Evolutionary conservation across 2,329 filamentous ascomycete genomes (phyloP).

Genomic region (Coccinonectria pachysandricola): DNA sequence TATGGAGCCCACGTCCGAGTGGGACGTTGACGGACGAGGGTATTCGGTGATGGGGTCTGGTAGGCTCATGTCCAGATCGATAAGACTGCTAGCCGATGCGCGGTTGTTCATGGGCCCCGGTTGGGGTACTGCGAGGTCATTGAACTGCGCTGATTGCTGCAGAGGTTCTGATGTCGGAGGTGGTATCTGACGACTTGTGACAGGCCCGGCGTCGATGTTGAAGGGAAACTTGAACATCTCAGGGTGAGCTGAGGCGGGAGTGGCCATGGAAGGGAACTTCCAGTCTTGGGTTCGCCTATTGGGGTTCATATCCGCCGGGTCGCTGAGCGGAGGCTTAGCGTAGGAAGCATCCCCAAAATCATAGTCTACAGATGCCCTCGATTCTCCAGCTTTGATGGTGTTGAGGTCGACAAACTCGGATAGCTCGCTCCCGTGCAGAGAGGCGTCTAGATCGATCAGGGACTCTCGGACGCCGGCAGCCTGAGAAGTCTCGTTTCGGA

Average conservation of each 20-base stretch:
- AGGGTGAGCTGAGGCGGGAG: constrained; percentile 41
- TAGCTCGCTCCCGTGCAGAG: constrained; percentile 43
- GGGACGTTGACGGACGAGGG: constrained; percentile 46
- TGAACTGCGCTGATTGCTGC: constrained; percentile 29
- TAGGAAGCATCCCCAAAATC: constrained; percentile 34
- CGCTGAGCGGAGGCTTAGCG: constrained; percentile 43
- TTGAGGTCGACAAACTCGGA: constrained; percentile 51
- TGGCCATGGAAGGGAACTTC: constrained; percentile 46
- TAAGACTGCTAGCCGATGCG: constrained; percentile 35
- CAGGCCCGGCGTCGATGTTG: constrained; percentile 23
- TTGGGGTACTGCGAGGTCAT: constrained; percentile 30
- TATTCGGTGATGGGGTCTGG: constrained; percentile 40
- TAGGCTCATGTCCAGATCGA: constrained; percentile 46
- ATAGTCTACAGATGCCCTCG: constrained; percentile 38
- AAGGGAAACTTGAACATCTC: constrained; percentile 43
- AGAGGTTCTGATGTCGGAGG: constrained; percentile 44
- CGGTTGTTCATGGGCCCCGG: constrained; percentile 26
- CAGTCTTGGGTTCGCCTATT: constrained; percentile 45
- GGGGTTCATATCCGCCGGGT: constrained; percentile 44
- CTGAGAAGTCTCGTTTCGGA: constrained; percentile 44
- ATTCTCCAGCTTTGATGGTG: constrained; percentile 43
- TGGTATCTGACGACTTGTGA: constrained; percentile 29
- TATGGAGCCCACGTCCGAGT: constrained; percentile 47
- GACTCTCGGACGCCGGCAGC: constrained; percentile 47
- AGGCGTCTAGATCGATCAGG: constrained; percentile 54